Evolutionary conservation across 345 rosid species (phyloP), one percentile per base, ranked within the genome.

Genomic region (Laguncularia racemosa): DNA sequence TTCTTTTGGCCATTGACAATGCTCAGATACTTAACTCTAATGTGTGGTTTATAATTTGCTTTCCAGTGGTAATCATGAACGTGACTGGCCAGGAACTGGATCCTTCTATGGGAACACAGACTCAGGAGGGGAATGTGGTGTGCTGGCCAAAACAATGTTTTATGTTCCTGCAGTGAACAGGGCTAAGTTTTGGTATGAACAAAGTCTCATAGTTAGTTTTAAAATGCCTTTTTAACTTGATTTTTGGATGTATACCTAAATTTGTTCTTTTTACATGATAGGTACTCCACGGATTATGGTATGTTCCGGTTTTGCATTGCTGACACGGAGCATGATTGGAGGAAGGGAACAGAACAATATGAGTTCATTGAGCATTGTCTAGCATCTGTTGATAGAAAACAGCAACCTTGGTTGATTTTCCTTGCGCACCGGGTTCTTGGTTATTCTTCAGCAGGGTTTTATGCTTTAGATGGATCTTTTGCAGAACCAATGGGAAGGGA

Each of bases 341-440:
- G 93, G 59, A 85, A 83, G 67, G 93, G 86, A 50, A 38, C 93
- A 0, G 88, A 88, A 62, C 93, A 88, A 48, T 62, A 83, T 53
- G 53, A 64, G 57, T 83, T 85, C 75, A 85, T 88, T 4, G 84
- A 88, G 64, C 56, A 60, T 26, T 85, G 96, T 59, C 82, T 85
- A 20, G 83, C 96, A 33, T 46, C 96, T 40, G 93, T 56, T 5
- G 90, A 85, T 59, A 79, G 96, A 56, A 81, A 55, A 68, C 78
- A 85, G 60, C 96, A 88, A 63, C 96, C 96, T 11, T 88, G 96
- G 93, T 74, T 88, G 53, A 83, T 88, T 57, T 88, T 88, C 65
- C 65, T 67, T 0, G 88, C 86, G 40, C 96, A 85, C 67, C 84
- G 96, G 33, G 88, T 83, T 18, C 88, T 85, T 1, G 90, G 96